phyloP scores from a whole-genome alignment of 371 early-diverging fungal species.

The Apophysomyces ossiformis region DNA sequence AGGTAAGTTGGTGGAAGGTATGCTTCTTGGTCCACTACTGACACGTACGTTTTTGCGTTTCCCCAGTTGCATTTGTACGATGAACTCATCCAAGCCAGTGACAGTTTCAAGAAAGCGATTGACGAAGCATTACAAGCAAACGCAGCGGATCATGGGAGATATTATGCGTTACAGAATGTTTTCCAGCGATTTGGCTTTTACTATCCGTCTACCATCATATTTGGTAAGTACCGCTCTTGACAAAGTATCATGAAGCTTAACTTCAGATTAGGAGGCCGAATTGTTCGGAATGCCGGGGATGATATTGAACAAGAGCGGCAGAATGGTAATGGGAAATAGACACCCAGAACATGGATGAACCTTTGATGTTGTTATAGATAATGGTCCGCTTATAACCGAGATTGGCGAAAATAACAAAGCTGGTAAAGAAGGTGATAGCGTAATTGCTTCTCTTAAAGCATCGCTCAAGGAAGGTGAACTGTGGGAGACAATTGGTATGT shows the following conservation, averaged over 20 bases:
- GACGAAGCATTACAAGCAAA: not conserved
- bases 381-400: not conserved
- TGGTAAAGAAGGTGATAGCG: not conserved
- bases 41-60: not conserved
- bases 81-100: not conserved
- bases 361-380: not conserved
- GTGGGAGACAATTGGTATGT: constrained; percentile 1
- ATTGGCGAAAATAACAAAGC: not conserved
- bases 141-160: not conserved
- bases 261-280: not conserved
- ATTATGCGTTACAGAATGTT: constrained; percentile 1
- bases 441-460: too few relatives aligned
- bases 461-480: not conserved
- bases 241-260: not conserved
- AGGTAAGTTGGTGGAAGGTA: not conserved
- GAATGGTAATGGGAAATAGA: too few relatives aligned
- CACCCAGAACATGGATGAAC: too few relatives aligned
- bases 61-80: not conserved
- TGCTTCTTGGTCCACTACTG: not conserved
- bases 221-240: not conserved
- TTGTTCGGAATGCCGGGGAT: not conserved
- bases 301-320: too few relatives aligned
- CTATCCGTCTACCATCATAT: not conserved
- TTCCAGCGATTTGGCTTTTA: not conserved
- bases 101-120: not conserved